Percentiles rank a stretch among this genome's conserved stretches.
Conservation (phyloP, 2,329 filamentous ascomycete genomes). For the Penicillium expansum region DNA sequence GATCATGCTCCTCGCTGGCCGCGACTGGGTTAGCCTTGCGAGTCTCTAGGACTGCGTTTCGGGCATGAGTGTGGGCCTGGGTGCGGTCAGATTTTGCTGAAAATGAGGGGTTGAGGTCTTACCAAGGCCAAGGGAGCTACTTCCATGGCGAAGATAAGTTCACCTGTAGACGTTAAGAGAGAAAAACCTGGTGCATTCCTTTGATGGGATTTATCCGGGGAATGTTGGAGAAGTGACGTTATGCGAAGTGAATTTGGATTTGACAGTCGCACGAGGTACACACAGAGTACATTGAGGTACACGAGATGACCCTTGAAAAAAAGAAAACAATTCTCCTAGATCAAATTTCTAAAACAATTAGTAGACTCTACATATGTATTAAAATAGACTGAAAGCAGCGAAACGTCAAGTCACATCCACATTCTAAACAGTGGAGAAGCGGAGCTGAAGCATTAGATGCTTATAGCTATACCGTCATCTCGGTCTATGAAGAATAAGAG, state of each 20-base stretch:
- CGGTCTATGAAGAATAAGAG: too few species aligned
- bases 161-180: not conserved
- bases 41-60: constrained; percentile 73
- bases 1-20: constrained; percentile 82
- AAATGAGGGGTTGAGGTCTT: constrained; percentile 6
- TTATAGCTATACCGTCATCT: not conserved
- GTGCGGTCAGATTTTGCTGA: constrained; percentile 8
- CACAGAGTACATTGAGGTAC: not conserved
- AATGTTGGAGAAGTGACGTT: constrained; percentile 7
- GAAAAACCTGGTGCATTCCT: not conserved
- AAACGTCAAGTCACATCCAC: constrained; percentile 14
- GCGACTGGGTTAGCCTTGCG: constrained; percentile 68
- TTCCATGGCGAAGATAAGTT: constrained; percentile 56
- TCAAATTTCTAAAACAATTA: not conserved
- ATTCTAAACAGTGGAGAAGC: constrained; percentile 16
- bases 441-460: not conserved
- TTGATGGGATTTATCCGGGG: not conserved
- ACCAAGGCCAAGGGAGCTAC: constrained; percentile 66
- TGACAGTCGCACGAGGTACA: not conserved
- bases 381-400: constrained; percentile 10
- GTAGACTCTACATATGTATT: not conserved
- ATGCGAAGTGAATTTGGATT: not conserved
- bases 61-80: constrained; percentile 83
- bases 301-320: not conserved
- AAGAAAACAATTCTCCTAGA: not conserved